Evolutionary conservation across 73 alveolate species (phyloP).

Genomic region (Uronychia setigera): DNA sequence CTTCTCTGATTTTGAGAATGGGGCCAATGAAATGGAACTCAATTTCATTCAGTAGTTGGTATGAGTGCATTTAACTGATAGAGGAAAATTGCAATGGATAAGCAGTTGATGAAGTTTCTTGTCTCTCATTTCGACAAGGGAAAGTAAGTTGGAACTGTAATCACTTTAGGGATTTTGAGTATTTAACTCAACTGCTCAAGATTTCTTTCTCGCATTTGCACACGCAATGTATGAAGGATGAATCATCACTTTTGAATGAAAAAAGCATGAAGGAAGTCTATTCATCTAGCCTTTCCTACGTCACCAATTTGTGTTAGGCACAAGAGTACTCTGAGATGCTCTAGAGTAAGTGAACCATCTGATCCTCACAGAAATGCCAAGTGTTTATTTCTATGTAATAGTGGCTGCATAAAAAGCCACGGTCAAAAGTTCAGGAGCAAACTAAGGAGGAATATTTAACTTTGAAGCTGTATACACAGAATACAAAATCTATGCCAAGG

Average conservation of each 20-base stretch:
- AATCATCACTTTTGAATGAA: background rate
- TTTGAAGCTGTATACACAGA: slow-evolving; percentile 44
- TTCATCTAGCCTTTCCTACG: background rate
- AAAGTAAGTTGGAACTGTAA: background rate
- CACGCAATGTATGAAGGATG: slow-evolving; percentile 13
- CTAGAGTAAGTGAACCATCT: slow-evolving; percentile 4
- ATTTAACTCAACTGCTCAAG: slow-evolving; percentile 38
- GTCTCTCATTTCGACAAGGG: slow-evolving; percentile 41
- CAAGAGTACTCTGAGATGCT: slow-evolving; percentile 36
- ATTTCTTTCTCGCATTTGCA: slow-evolving; percentile 32
- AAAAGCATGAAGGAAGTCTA: slow-evolving; percentile 10
- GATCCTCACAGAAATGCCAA: slow-evolving; percentile 40
- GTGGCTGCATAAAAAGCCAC: slow-evolving; percentile 42
- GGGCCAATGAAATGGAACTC: background rate
- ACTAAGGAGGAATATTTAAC: slow-evolving; percentile 22
- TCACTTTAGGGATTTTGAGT: slow-evolving; percentile 47
- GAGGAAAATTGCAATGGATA: background rate
- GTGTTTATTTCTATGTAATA: slow-evolving; percentile 41
- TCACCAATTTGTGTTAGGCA: slow-evolving; percentile 19
- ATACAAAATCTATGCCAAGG: slow-evolving; percentile 10
- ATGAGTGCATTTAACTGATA: background rate
- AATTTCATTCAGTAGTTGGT: background rate
- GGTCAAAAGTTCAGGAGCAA: background rate
- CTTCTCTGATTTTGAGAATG: background rate
- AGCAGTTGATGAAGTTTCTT: background rate